Conservation (phyloP, 1,284 basidiomycete genomes). For the Takashimella tepidaria region DNA sequence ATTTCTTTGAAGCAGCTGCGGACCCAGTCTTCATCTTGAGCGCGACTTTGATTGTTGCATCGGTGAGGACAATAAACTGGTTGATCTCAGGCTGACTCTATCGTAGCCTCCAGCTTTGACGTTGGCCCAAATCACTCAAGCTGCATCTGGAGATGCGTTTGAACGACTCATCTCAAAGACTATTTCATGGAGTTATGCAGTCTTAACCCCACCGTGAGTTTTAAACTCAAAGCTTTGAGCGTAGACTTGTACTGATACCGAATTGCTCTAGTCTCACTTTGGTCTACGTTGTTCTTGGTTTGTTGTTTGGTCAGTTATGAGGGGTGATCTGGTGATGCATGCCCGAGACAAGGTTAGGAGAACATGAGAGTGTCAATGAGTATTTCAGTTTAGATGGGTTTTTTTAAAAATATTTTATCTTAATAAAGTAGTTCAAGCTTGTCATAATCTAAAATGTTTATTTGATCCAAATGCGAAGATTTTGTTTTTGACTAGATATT, state of each 20-base stretch:
- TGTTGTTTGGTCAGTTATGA: slow-evolving; percentile 48
- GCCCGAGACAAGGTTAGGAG: background rate
- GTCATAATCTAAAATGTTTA: no score
- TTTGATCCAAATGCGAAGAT: no score
- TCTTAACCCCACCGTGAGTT: slow-evolving; percentile 75
- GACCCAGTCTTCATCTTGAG: slow-evolving; percentile 55
- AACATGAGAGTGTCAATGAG: no score
- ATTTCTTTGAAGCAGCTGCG: slow-evolving; percentile 54
- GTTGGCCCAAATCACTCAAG: slow-evolving; percentile 71
- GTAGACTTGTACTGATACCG: background rate
- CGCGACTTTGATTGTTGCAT: slow-evolving; percentile 66
- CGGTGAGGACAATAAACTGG: slow-evolving; percentile 49
- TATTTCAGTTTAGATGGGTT: no score
- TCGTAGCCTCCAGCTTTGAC: slow-evolving; percentile 48
- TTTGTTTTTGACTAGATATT: no score
- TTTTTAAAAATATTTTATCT: no score
- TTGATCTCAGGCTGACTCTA: slow-evolving; percentile 16
- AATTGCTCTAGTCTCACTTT: slow-evolving; percentile 54
- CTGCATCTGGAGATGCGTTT: slow-evolving; percentile 79
- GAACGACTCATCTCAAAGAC: slow-evolving; percentile 70
- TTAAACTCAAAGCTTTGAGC: slow-evolving; percentile 32
- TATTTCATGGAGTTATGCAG: slow-evolving; percentile 49
- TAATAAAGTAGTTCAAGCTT: no score
- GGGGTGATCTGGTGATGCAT: background rate
- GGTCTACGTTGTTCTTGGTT: slow-evolving; percentile 65